These are phyloP conservation scores for Thermomucor indicae-seudaticae DNA, from an alignment of 371 early-diverging fungal species.

Conservation along the genomic window DNA sequence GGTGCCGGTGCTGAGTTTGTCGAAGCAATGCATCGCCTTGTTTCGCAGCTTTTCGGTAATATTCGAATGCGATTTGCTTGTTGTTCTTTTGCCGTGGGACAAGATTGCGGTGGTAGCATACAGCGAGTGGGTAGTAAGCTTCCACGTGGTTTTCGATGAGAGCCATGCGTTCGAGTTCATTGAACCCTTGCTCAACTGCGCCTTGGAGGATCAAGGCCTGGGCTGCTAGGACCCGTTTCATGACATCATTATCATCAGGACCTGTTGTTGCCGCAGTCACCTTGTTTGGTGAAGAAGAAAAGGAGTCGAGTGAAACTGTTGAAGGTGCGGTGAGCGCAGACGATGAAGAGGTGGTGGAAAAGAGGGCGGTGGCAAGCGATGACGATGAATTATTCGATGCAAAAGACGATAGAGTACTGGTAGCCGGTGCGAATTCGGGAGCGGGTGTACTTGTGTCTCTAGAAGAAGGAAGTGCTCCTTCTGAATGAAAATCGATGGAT, in stretches of 20 bases:
- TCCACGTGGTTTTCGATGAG: not conserved
- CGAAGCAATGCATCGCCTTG: too few species aligned
- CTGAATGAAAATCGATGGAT: slow-evolving; percentile 6
- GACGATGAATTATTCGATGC: not conserved
- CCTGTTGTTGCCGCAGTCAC: too few species aligned
- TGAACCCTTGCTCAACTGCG: not conserved
- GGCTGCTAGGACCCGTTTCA: not conserved
- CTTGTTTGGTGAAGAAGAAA: too few species aligned
- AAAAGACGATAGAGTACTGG: not conserved
- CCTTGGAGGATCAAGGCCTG: slow-evolving; percentile 1
- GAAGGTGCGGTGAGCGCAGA: slow-evolving; percentile 9
- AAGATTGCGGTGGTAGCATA: slow-evolving; percentile 2
- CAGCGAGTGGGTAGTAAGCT: slow-evolving; percentile 5
- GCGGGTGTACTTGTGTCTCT: too few species aligned
- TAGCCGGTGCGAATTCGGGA: too few species aligned
- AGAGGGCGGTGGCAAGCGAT: slow-evolving; percentile 5
- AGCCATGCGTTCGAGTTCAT: not conserved
- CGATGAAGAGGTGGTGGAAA: slow-evolving; percentile 9
- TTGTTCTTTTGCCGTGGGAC: slow-evolving; percentile 7
- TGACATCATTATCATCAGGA: too few species aligned
- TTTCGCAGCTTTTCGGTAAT: too few species aligned
- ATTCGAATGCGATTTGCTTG: slow-evolving; percentile 9
- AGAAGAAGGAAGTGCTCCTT: too few species aligned
- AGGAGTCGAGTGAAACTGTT: not conserved
- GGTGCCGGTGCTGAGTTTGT: too few species aligned